A percentile compares a stretch with the other conserved stretches of the same genome.
Conservation (phyloP, 805 yeast species). For the Metschnikowia corniflorae region DNA sequence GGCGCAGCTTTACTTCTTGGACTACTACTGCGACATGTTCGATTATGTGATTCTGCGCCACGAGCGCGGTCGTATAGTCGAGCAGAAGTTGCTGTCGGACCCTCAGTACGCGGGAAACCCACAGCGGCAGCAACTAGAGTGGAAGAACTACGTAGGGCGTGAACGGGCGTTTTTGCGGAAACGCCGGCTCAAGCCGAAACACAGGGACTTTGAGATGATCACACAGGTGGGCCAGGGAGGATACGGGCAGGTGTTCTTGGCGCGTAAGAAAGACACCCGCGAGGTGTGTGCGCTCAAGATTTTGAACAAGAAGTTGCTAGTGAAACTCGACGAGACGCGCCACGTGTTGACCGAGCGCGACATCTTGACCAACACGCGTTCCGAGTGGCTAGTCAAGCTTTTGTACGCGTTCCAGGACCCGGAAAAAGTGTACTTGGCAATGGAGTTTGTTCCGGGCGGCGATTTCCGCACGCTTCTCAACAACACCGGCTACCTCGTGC, state of each 20-base stretch:
- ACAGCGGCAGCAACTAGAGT: slow-evolving; percentile 42
- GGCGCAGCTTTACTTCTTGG: slow-evolving; percentile 89
- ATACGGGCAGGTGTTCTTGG: slow-evolving; percentile 96
- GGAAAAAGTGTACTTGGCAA: slow-evolving; percentile 86
- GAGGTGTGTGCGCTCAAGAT: slow-evolving; percentile 96
- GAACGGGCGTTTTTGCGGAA: slow-evolving; percentile 84
- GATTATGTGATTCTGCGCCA: slow-evolving; percentile 87
- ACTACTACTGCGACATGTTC: slow-evolving; percentile 93
- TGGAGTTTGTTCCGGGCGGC: slow-evolving; percentile 99
- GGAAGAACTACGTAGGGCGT: slow-evolving; percentile 77
- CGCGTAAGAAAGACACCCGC: slow-evolving; percentile 87
- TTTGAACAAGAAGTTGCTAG: slow-evolving; percentile 77
- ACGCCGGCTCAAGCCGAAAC: slow-evolving; percentile 86
- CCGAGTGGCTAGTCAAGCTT: slow-evolving; percentile 93
- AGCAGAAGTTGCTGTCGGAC: slow-evolving; percentile 51
- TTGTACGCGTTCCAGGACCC: slow-evolving; percentile 93
- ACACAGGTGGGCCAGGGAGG: slow-evolving; percentile 99
- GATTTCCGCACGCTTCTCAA: slow-evolving; percentile 92
- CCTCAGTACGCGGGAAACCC: slow-evolving; percentile 38
- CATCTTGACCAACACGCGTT: slow-evolving; percentile 89
- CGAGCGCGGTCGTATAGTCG: slow-evolving; percentile 72
- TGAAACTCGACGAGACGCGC: slow-evolving; percentile 89
- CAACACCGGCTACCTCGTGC: slow-evolving; percentile 87
- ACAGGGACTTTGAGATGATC: slow-evolving; percentile 91
- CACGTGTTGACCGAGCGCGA: slow-evolving; percentile 96